Conservation (phyloP, 1,139 yeast species). For the Debaryomyces fabryi region DNA sequence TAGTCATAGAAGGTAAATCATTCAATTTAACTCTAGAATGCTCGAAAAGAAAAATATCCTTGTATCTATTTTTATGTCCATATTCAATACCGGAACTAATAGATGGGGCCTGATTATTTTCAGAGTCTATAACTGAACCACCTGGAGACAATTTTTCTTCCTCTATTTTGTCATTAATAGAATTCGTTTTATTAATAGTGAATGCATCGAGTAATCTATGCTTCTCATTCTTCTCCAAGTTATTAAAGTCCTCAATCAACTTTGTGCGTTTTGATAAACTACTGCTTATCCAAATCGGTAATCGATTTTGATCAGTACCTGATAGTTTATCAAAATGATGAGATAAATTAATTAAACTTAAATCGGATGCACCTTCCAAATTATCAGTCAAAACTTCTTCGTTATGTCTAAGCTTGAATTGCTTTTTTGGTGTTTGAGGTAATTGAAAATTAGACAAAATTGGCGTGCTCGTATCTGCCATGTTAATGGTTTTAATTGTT, state of each 20-base stretch:
- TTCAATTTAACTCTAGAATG: conserved; percentile 67
- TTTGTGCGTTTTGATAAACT: conserved; percentile 20
- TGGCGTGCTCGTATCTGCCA: conserved; percentile 22
- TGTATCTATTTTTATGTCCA: conserved; percentile 76
- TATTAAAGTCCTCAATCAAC: conserved; percentile 29
- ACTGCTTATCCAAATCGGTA: conserved; percentile 29
- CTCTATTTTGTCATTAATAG: conserved; percentile 10
- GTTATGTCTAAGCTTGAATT: conserved; percentile 45
- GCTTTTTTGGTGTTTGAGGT: conserved; percentile 23
- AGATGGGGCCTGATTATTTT: conserved; percentile 18
- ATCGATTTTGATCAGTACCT: conserved; percentile 13
- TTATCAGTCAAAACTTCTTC: conserved; percentile 33
- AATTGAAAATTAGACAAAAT: conserved; percentile 32
- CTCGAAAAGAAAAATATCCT: conserved; percentile 81
- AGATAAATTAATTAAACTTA: conserved; percentile 1
- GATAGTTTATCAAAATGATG: conserved; percentile 8
- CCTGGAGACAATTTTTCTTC: conserved; percentile 16
- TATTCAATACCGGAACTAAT: conserved; percentile 65
- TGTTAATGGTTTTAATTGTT: not conserved
- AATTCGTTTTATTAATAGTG: conserved; percentile 12
- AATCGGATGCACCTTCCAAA: conserved; percentile 10
- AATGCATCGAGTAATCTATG: conserved; percentile 35
- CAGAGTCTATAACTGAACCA: conserved; percentile 9
- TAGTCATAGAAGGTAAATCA: conserved; percentile 16
- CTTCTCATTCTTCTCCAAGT: conserved; percentile 36